Conservation (phyloP, 495 filamentous ascomycete genomes). For the Aspergillus baeticus region DNA sequence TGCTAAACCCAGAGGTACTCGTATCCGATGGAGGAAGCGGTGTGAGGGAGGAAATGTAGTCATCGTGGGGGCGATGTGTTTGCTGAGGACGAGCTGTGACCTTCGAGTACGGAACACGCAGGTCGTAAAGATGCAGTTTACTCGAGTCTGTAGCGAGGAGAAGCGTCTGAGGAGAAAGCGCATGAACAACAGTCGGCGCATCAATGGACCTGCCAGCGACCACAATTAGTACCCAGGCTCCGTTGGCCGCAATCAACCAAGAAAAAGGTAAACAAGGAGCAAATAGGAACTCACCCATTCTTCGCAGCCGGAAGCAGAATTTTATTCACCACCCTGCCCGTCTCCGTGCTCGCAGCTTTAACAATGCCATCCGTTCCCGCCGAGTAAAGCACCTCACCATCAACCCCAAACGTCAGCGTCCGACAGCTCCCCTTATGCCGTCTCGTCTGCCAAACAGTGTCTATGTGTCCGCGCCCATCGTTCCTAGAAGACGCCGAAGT, state of each 20-base stretch:
- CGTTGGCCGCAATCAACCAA: not conserved
- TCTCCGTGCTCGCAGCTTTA: constrained; percentile 79
- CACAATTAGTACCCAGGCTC: constrained; percentile 10
- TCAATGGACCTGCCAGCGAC: constrained; percentile 49
- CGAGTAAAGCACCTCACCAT: constrained; percentile 77
- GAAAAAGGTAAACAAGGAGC: constrained; percentile 8
- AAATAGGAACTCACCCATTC: constrained; percentile 33
- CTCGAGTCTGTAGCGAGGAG: constrained; percentile 89
- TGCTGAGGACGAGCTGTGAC: constrained; percentile 64
- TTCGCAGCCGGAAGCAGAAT: constrained; percentile 46
- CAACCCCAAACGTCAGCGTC: constrained; percentile 69
- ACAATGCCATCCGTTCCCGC: constrained; percentile 87
- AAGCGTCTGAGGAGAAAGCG: constrained; percentile 81
- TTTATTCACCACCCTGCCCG: constrained; percentile 79
- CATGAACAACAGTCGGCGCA: constrained; percentile 71
- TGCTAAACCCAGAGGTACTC: constrained; percentile 80
- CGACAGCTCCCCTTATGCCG: constrained; percentile 93
- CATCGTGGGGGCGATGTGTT: constrained; percentile 81
- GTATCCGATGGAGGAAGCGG: constrained; percentile 74
- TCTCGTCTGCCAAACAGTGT: constrained; percentile 81
- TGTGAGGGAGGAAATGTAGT: constrained; percentile 89
- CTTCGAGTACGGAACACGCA: constrained; percentile 63
- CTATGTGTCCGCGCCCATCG: constrained; percentile 71
- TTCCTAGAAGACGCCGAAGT: constrained; percentile 37
- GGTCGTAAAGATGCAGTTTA: constrained; percentile 84